Conservation (phyloP, 345 rosid species). For the Eucalyptus dawsonii region DNA sequence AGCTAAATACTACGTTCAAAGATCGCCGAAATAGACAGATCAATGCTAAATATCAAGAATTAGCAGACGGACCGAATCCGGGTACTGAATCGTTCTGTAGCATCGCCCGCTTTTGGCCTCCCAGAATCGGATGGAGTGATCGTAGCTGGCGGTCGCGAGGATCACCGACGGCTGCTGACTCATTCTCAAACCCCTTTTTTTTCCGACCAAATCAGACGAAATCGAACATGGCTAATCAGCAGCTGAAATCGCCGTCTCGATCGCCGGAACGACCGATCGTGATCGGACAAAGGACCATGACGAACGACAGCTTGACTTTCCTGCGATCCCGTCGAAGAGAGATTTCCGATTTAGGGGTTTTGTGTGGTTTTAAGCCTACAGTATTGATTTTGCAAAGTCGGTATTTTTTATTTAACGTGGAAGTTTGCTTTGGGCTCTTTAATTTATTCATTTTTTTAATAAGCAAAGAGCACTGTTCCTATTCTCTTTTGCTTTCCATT, state of each 20-base stretch:
- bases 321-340: not conserved
- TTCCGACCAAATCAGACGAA: not conserved
- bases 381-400: no score
- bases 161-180: conserved; percentile 70
- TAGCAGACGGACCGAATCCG: conserved; percentile 49
- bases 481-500: not conserved
- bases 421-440: not conserved
- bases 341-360: not conserved
- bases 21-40: not conserved
- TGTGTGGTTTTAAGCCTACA: not conserved
- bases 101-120: conserved; percentile 95
- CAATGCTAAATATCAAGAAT: not conserved
- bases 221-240: not conserved
- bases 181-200: conserved; percentile 17
- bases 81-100: conserved; percentile 86
- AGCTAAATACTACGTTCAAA: not conserved
- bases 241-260: not conserved
- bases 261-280: not conserved
- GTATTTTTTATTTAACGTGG: not conserved
- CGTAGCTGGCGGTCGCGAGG: conserved; percentile 93
- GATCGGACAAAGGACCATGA: not conserved
- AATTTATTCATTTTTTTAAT: not conserved
- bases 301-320: not conserved
- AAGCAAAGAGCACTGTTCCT: not conserved
- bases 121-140: conserved; percentile 86